Evolutionary conservation across 176 grass and related monocot species (phyloP).

Genomic region (Tuctoria greenei): DNA sequence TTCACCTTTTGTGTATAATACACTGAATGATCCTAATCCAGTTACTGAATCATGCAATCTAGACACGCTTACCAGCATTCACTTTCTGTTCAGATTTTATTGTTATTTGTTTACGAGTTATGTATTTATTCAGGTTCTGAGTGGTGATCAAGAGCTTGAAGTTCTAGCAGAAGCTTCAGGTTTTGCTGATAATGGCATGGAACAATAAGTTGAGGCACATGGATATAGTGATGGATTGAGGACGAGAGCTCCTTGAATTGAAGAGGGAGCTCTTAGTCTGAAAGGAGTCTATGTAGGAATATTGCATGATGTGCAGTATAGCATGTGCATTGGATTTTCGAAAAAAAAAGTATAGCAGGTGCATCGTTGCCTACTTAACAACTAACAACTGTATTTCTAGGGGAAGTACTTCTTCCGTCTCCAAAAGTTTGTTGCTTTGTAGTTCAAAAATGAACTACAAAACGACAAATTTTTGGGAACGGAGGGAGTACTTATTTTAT

Average conservation of each 20-base stretch:
- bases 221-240: not conserved
- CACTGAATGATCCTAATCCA: not conserved
- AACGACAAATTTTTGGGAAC: too few relatives aligned
- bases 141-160: constrained; percentile 73
- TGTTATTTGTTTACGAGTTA: not conserved
- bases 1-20: not conserved
- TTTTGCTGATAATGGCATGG: constrained; percentile 40
- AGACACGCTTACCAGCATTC: not conserved
- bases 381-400: constrained; percentile 31
- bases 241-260: not conserved
- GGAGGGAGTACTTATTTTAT: not conserved
- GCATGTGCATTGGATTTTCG: not conserved
- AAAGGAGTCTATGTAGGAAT: not conserved
- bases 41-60: not conserved
- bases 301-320: not conserved
- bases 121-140: constrained; percentile 53
- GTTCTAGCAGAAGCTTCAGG: constrained; percentile 72
- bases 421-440: too few relatives aligned
- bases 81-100: not conserved
- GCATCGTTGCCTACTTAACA: not conserved
- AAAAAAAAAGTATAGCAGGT: not conserved
- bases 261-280: not conserved
- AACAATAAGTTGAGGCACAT: not conserved
- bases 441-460: too few relatives aligned
- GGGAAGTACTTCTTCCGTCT: not conserved